phyloP scores from a whole-genome alignment of 164 flowering plant species.

The Cinnamomum micranthum region DNA sequence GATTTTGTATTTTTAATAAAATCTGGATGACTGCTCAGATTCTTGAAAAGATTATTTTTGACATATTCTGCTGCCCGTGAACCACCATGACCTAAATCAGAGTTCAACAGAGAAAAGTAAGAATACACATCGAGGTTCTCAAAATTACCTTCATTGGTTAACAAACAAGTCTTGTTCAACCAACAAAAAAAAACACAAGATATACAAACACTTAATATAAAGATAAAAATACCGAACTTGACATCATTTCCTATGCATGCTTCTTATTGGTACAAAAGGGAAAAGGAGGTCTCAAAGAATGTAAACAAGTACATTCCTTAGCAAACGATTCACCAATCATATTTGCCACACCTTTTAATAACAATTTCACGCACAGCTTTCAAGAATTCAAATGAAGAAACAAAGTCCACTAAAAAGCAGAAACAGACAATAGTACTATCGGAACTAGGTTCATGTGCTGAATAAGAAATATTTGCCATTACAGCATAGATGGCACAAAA shows the following conservation, averaged over 20 bases:
- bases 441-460: too few relatives aligned
- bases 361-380: background rate
- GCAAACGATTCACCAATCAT: too few relatives aligned
- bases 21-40: constrained; percentile 62
- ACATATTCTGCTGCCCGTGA: constrained; percentile 71
- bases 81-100: constrained; percentile 75
- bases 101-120: background rate
- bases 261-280: too few relatives aligned
- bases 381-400: background rate
- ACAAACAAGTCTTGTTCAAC: background rate
- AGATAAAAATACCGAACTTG: background rate
- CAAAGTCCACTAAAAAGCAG: background rate
- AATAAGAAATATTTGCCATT: too few relatives aligned
- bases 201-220: background rate
- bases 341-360: too few relatives aligned
- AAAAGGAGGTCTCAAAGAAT: too few relatives aligned
- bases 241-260: too few relatives aligned
- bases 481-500: background rate
- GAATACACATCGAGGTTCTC: background rate
- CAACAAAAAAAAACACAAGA: background rate
- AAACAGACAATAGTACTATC: background rate
- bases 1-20: constrained; percentile 65
- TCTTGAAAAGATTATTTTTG: constrained; percentile 68
- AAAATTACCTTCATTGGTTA: background rate
- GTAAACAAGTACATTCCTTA: too few relatives aligned